A percentile compares a stretch with the other conserved stretches of the same genome.
Evolutionary conservation across 2,329 filamentous ascomycete genomes (phyloP).

Genomic region (Anthostomella pinea): DNA sequence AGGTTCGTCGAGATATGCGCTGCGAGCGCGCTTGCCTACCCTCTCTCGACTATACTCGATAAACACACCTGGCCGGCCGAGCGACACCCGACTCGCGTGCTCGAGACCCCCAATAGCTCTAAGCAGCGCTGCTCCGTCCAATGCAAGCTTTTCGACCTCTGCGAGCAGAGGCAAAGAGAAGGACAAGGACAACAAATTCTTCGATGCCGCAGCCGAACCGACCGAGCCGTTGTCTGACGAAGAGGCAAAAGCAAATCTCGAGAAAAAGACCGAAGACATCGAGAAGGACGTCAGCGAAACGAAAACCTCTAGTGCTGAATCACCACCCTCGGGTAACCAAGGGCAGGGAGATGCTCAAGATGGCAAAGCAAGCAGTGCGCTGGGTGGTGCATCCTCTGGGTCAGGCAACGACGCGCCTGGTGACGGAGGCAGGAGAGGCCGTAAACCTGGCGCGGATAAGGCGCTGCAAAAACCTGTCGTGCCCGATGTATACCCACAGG

Average conservation of each 20-base stretch:
- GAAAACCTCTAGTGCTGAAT: slow-evolving; percentile 40
- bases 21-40: slow-evolving; percentile 18
- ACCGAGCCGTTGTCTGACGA: slow-evolving; percentile 52
- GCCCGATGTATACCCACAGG: slow-evolving; percentile 94
- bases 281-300: slow-evolving; percentile 48
- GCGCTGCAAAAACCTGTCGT: slow-evolving; percentile 84
- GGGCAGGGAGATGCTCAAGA: slow-evolving; percentile 44
- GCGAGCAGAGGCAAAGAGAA: slow-evolving; percentile 38
- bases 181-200: slow-evolving; percentile 46
- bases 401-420: slow-evolving; percentile 55
- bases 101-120: slow-evolving; percentile 15
- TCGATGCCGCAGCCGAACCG: slow-evolving; percentile 48
- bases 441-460: slow-evolving; percentile 65
- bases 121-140: slow-evolving; percentile 10
- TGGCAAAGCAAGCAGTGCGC: slow-evolving; percentile 57
- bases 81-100: slow-evolving; percentile 19
- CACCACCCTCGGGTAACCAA: slow-evolving; percentile 45
- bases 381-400: slow-evolving; percentile 49
- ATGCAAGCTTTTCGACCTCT: slow-evolving; percentile 38
- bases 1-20: slow-evolving; percentile 21
- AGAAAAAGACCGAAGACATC: slow-evolving; percentile 43
- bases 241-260: slow-evolving; percentile 49
- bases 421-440: slow-evolving; percentile 68
- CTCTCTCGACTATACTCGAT: slow-evolving; percentile 26
- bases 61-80: slow-evolving; percentile 15